Evolutionary conservation across 345 rosid genomes (phyloP).

Genomic region (Arabis hirsuta): DNA sequence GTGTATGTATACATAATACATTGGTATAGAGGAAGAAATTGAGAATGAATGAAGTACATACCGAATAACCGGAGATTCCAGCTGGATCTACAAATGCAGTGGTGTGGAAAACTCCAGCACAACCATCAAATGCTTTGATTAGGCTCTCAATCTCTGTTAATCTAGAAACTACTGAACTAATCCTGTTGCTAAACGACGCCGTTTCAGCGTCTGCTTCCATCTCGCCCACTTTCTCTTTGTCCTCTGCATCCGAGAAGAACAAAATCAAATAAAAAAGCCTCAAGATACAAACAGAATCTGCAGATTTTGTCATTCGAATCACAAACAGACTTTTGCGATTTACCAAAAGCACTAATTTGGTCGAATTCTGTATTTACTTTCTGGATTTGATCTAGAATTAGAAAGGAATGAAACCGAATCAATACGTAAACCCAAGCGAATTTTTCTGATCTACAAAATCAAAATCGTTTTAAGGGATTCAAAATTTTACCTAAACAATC

Average conservation of each 20-base stretch:
- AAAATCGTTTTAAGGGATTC: not conserved
- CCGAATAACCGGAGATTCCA: conserved; percentile 94
- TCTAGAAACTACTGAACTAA: conserved; percentile 53
- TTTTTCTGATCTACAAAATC: not conserved
- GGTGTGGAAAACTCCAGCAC: conserved; percentile 88
- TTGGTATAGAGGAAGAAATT: not conserved
- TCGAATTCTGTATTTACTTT: not conserved
- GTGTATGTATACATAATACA: too few relatives aligned
- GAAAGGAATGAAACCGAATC: not conserved
- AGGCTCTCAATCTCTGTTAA: conserved; percentile 56
- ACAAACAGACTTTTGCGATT: too few relatives aligned
- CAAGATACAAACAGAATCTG: not conserved
- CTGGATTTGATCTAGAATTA: not conserved
- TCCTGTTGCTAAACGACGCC: conserved; percentile 40
- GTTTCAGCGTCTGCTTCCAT: conserved; percentile 43
- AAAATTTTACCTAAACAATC: conserved; percentile 56
- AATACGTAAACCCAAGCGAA: too few relatives aligned
- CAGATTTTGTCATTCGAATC: not conserved
- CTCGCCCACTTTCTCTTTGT: conserved; percentile 46
- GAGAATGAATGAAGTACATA: conserved; percentile 35
- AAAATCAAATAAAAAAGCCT: not conserved
- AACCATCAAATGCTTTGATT: conserved; percentile 70
- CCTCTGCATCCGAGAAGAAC: too few relatives aligned
- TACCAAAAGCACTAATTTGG: not conserved
- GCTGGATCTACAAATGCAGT: conserved; percentile 74